Conservation (phyloP, 2,329 filamentous ascomycete genomes). For the Cercospora nicotianae region DNA sequence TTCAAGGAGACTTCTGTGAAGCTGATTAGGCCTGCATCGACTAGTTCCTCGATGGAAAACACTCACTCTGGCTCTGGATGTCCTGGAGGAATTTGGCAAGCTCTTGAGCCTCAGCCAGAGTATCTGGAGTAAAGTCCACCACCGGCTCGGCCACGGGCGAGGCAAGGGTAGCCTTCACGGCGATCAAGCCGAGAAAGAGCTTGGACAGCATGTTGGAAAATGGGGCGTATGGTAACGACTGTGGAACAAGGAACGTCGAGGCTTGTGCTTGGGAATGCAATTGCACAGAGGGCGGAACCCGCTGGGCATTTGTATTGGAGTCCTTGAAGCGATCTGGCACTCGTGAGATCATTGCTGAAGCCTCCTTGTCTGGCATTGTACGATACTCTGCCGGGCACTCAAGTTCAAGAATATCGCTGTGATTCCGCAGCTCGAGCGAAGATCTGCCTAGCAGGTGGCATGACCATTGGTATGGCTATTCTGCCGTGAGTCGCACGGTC, state of each 20-base stretch:
- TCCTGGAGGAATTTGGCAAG: slow-evolving; percentile 7
- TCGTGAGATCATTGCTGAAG: not conserved
- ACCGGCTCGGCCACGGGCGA: not conserved
- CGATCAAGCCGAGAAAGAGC: slow-evolving; percentile 9
- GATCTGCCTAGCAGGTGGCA: not conserved
- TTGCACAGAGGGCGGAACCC: too few species aligned
- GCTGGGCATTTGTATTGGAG: not conserved
- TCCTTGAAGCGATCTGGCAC: not conserved
- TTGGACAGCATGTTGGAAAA: not conserved
- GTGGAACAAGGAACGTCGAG: not conserved
- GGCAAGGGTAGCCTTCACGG: slow-evolving; percentile 9
- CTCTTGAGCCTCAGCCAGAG: not conserved
- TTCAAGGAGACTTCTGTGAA: not conserved
- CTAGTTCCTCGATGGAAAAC: not conserved
- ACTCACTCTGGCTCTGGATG: slow-evolving; percentile 1
- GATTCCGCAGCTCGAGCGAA: not conserved
- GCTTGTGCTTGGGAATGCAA: not conserved
- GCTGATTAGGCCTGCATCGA: not conserved
- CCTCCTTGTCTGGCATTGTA: not conserved
- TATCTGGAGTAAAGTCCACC: slow-evolving; percentile 3
- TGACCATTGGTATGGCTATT: too few species aligned
- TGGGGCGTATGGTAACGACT: not conserved
- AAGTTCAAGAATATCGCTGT: not conserved
- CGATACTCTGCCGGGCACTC: not conserved
- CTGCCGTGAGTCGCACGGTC: too few species aligned